phyloP scores from a whole-genome alignment of 805 yeast genomes.

The Ogataea trehaloabstinens region DNA sequence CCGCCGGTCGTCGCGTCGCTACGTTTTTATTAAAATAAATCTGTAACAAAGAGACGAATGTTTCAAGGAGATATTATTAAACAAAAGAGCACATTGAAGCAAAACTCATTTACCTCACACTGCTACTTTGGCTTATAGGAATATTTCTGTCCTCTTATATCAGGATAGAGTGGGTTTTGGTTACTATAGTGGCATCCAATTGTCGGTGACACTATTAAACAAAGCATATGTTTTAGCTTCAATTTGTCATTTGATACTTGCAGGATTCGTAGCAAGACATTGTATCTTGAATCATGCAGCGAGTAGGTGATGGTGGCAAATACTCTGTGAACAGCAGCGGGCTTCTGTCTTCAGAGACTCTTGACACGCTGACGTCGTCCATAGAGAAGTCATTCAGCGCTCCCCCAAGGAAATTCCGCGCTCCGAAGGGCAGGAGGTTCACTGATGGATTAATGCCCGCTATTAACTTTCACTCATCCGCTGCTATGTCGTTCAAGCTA shows the following conservation, averaged over 20 bases:
- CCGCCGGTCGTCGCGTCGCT: no score
- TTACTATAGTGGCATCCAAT: no score
- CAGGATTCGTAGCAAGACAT: no score
- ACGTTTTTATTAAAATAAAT: no score
- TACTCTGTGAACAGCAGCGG: slow-evolving; percentile 16
- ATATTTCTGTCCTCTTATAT: no score
- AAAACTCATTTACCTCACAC: no score
- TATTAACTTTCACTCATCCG: slow-evolving; percentile 1
- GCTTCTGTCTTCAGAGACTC: slow-evolving; percentile 14
- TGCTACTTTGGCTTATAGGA: no score
- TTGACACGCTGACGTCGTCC: slow-evolving; percentile 18
- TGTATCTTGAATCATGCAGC: not conserved
- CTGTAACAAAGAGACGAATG: not conserved
- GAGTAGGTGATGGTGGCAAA: slow-evolving; percentile 6
- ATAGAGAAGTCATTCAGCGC: slow-evolving; percentile 17
- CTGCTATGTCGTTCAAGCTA: slow-evolving; percentile 1
- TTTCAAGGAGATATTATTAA: not conserved
- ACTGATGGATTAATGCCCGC: slow-evolving; percentile 5
- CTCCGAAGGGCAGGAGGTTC: not conserved
- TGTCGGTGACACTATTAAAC: no score
- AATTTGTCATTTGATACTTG: no score
- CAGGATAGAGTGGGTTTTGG: no score
- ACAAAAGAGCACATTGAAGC: not conserved
- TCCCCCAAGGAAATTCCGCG: slow-evolving; percentile 3
- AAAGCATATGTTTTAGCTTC: no score